phyloP scores from a whole-genome alignment of 805 yeast genomes.

The Pichia rugopelliculosa region DNA sequence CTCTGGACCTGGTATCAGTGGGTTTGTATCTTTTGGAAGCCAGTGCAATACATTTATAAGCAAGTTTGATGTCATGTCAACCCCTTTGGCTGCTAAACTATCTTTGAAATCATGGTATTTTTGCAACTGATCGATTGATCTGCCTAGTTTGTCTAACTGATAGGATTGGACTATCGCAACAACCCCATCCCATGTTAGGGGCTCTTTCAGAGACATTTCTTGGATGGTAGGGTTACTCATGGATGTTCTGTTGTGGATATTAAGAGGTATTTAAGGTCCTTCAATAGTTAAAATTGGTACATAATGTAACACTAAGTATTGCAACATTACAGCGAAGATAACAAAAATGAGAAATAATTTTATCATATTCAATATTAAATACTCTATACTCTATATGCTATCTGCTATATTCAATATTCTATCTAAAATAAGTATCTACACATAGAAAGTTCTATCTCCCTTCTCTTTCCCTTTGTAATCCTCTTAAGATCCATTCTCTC shows the following conservation, averaged over 20 bases:
- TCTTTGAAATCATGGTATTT: slow-evolving; percentile 41
- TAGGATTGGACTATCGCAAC: slow-evolving; percentile 33
- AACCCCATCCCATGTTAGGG: slow-evolving; percentile 43
- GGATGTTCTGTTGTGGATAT: background rate
- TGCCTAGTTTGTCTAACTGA: slow-evolving; percentile 39
- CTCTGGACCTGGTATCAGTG: slow-evolving; percentile 1
- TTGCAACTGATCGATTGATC: slow-evolving; percentile 38
- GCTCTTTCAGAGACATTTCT: slow-evolving; percentile 14
- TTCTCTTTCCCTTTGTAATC: background rate
- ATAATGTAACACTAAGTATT: background rate
- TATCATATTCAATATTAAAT: too few species aligned
- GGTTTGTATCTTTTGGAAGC: slow-evolving; percentile 29
- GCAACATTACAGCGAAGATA: background rate
- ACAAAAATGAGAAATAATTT: too few species aligned
- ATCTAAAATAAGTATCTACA: too few species aligned
- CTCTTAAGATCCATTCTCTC: background rate
- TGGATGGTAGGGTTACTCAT: background rate
- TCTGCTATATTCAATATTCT: background rate
- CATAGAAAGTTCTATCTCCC: too few species aligned
- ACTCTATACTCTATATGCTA: background rate
- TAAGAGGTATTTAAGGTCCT: background rate
- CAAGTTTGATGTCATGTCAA: slow-evolving; percentile 42
- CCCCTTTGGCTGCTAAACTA: slow-evolving; percentile 27
- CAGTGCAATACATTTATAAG: slow-evolving; percentile 43
- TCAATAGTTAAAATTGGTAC: background rate